A percentile compares a stretch with the other conserved stretches of the same genome.
Conservation (phyloP, 257 asterid genomes). For the Salvia splendens region DNA sequence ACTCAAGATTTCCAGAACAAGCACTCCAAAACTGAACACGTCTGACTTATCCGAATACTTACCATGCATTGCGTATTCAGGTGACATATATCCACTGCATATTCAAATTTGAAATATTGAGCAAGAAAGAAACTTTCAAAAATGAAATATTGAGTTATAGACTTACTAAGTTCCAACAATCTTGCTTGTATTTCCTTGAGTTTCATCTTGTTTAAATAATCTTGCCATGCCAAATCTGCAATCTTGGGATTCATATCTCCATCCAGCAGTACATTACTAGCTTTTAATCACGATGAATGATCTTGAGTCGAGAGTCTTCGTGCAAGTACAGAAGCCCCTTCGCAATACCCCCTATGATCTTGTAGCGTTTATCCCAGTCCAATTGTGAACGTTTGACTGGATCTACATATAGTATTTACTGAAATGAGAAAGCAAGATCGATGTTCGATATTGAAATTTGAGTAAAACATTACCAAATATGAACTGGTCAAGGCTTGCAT, state of each 20-base stretch:
- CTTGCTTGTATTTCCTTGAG: slow-evolving; percentile 38
- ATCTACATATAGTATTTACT: not conserved
- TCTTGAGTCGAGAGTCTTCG: slow-evolving; percentile 49
- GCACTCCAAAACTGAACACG: not conserved
- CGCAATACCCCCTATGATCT: slow-evolving; percentile 45
- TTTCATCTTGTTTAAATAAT: slow-evolving; percentile 39
- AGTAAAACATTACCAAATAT: slow-evolving; percentile 34
- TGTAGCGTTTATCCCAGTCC: slow-evolving; percentile 45
- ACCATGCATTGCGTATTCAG: not conserved
- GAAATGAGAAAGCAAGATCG: too few relatives aligned
- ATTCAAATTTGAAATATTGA: not conserved
- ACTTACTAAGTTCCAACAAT: slow-evolving; percentile 59
- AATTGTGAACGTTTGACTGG: slow-evolving; percentile 20
- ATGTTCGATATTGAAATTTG: not conserved
- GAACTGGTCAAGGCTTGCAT: slow-evolving; percentile 39
- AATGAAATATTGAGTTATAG: not conserved
- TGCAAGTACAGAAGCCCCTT: slow-evolving; percentile 51
- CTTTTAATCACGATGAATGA: slow-evolving; percentile 52
- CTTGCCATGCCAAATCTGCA: slow-evolving; percentile 58
- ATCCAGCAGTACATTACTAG: slow-evolving; percentile 45
- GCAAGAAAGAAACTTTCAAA: too few relatives aligned
- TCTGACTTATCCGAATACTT: not conserved
- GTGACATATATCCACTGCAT: slow-evolving; percentile 32
- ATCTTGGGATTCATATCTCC: slow-evolving; percentile 52
- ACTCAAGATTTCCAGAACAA: not conserved